Conservation (phyloP, 495 filamentous ascomycete species). For the Talaromyces stipitatus region DNA sequence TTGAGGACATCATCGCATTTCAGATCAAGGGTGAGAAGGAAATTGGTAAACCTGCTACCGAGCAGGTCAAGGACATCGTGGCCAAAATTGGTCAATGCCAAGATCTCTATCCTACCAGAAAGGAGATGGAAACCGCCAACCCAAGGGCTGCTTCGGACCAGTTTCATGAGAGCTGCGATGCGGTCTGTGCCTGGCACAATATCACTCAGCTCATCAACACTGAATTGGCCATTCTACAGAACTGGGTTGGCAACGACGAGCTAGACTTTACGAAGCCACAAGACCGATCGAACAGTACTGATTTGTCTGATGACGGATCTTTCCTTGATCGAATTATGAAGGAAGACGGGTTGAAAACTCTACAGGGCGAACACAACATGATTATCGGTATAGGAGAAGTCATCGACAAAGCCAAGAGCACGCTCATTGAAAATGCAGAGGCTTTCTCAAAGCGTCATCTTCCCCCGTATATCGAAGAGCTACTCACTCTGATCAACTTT, state of each 20-base stretch:
- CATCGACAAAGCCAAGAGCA: constrained; percentile 88
- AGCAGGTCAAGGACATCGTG: constrained; percentile 85
- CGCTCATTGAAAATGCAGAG: constrained; percentile 78
- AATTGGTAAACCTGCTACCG: constrained; percentile 74
- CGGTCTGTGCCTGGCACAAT: constrained; percentile 92
- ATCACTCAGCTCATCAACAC: constrained; percentile 97
- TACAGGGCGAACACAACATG: constrained; percentile 78
- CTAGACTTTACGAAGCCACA: constrained; percentile 74
- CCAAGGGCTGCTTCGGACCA: constrained; percentile 63
- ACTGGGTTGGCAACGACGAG: constrained; percentile 94
- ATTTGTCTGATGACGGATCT: constrained; percentile 77
- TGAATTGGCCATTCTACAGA: constrained; percentile 79
- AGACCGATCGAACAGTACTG: constrained; percentile 39
- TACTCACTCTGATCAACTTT: constrained; percentile 93
- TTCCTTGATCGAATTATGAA: constrained; percentile 98
- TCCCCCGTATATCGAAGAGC: constrained; percentile 93
- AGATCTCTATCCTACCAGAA: constrained; percentile 70
- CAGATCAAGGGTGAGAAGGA: constrained; percentile 90
- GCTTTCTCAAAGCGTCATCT: constrained; percentile 85
- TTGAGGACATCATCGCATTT: constrained; percentile 86
- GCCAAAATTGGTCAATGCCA: constrained; percentile 83
- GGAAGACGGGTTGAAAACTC: constrained; percentile 85
- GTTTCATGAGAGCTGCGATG: constrained; percentile 73
- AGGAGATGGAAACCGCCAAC: constrained; percentile 62
- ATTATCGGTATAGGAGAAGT: constrained; percentile 73